Evolutionary conservation across 2,329 filamentous ascomycete species (phyloP).

Genomic region (Pleurostoma richardsiae): DNA sequence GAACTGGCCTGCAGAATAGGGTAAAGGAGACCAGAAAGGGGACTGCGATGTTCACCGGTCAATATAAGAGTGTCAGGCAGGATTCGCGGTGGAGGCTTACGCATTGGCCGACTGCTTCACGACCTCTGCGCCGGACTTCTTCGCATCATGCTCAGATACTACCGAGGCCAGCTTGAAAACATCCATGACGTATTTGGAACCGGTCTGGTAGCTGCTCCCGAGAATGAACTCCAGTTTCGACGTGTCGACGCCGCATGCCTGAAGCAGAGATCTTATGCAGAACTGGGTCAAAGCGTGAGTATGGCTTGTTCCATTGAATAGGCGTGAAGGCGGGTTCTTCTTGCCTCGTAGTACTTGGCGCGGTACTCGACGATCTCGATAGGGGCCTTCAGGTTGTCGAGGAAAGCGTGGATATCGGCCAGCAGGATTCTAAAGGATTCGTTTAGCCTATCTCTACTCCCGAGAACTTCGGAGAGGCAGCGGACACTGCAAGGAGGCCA

Average conservation of each 20-base stretch:
- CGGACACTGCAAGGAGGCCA: no score
- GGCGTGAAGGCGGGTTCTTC: no score
- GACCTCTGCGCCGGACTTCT: slow-evolving; percentile 87
- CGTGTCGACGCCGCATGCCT: slow-evolving; percentile 73
- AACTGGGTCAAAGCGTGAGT: slow-evolving; percentile 29
- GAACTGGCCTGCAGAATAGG: slow-evolving; percentile 65
- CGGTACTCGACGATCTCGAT: slow-evolving; percentile 81
- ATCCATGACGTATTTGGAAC: slow-evolving; percentile 77
- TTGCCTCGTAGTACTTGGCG: slow-evolving; percentile 67
- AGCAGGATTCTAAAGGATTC: slow-evolving; percentile 51
- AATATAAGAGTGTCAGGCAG: slow-evolving; percentile 24
- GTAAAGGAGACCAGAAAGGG: slow-evolving; percentile 72
- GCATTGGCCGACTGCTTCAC: slow-evolving; percentile 82
- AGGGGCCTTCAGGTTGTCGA: slow-evolving; percentile 56
- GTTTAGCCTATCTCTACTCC: no score
- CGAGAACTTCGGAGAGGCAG: no score
- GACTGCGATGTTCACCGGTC: slow-evolving; percentile 23
- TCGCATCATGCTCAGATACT: slow-evolving; percentile 73
- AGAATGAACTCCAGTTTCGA: slow-evolving; percentile 78
- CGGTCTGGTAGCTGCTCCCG: slow-evolving; percentile 77
- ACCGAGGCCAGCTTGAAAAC: slow-evolving; percentile 70
- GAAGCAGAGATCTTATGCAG: slow-evolving; percentile 68
- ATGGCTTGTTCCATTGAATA: no score
- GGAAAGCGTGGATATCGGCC: slow-evolving; percentile 69
- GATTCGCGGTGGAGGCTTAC: no score